A percentile compares a stretch with the other conserved stretches of the same genome.
Conservation (phyloP, 169 alveolate genomes). For the Eimeria brunetti region DNA sequence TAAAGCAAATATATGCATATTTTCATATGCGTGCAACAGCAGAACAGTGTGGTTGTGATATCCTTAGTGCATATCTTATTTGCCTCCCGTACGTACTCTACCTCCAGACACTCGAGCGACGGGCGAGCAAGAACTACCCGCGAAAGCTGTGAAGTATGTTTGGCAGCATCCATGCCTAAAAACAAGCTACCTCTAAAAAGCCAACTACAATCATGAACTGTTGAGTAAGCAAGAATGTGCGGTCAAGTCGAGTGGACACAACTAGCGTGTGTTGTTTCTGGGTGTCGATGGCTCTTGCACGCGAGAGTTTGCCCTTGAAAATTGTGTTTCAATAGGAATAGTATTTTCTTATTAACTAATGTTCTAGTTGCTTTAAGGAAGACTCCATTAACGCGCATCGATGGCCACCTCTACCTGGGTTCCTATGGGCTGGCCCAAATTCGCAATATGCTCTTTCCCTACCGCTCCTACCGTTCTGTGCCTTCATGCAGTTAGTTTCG, state of each 20-base stretch:
- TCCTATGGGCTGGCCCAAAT: neutral
- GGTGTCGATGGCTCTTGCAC: neutral
- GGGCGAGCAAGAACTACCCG: neutral
- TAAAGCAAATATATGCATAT: neutral
- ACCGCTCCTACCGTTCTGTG: neutral
- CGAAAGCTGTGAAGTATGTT: neutral
- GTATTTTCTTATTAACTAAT: neutral
- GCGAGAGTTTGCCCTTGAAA: neutral
- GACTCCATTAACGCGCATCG: neutral
- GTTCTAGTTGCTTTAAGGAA: neutral
- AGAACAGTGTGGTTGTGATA: neutral
- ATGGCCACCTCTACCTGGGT: neutral
- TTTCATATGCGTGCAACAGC: neutral
- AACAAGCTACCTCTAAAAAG: neutral
- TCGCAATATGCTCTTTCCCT: neutral
- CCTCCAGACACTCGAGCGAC: slow-evolving; percentile 12
- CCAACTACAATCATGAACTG: neutral
- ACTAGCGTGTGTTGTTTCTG: neutral
- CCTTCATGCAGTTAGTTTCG: neutral
- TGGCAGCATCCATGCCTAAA: neutral
- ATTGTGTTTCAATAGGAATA: neutral
- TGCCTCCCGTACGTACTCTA: too few species aligned
- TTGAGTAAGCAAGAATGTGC: neutral
- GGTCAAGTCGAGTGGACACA: neutral
- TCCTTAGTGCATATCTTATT: neutral